Conservation (phyloP, 805 yeast species). For the Debaryomyces tyrocola region DNA sequence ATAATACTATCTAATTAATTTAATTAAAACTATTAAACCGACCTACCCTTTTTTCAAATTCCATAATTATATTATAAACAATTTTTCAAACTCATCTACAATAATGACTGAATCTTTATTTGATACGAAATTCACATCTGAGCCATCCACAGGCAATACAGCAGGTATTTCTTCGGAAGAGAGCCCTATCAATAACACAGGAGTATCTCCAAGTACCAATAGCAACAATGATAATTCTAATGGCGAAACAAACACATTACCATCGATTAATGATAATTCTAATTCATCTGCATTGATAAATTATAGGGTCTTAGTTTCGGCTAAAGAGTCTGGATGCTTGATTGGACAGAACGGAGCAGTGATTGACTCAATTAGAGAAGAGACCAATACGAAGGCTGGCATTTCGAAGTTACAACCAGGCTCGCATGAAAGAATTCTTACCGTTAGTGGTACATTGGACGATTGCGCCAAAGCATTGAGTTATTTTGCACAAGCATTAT, state of each 20-base stretch:
- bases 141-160: conserved; percentile 8
- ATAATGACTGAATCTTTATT: conserved; percentile 34
- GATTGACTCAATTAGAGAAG: conserved; percentile 72
- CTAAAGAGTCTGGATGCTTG: conserved; percentile 86
- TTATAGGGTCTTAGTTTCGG: conserved; percentile 65
- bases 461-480: conserved; percentile 70
- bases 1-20: not conserved
- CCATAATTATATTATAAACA: not conserved
- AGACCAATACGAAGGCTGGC: conserved; percentile 80
- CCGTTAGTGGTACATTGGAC: conserved; percentile 72
- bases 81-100: conserved; percentile 1
- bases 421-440: conserved; percentile 77
- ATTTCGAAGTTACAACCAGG: conserved; percentile 80
- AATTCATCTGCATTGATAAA: conserved; percentile 34
- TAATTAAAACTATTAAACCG: not conserved
- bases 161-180: conserved; percentile 2
- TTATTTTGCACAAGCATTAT: conserved; percentile 64
- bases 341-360: conserved; percentile 84
- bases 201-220: not conserved
- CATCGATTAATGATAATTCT: conserved; percentile 25
- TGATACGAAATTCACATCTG: conserved; percentile 30
- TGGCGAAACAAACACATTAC: conserved; percentile 14
- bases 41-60: not conserved
- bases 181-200: not conserved
- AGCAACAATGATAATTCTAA: not conserved